A percentile compares a stretch with the other conserved stretches of the same genome.
Conservation (phyloP, 2,329 filamentous ascomycete species). For the Fusarium verticillioides region DNA sequence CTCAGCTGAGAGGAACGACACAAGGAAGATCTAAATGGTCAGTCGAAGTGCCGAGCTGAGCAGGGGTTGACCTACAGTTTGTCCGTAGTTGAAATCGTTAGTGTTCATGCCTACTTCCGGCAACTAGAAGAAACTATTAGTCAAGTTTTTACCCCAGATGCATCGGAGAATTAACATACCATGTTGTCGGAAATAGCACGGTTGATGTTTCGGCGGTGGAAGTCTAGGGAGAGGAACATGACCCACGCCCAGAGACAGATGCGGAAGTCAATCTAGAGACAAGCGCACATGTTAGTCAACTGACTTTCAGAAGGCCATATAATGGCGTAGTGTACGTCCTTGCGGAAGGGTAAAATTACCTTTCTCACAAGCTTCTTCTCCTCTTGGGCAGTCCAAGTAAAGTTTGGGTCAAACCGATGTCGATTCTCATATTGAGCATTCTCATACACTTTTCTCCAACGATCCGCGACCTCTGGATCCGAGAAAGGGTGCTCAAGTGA, state of each 20-base stretch:
- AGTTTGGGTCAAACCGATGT: slow-evolving; percentile 65
- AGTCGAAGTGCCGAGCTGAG: background rate
- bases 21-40: slow-evolving; percentile 53
- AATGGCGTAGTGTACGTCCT: too few species aligned
- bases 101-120: slow-evolving; percentile 55
- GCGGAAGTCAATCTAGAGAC: slow-evolving; percentile 58
- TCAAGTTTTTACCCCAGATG: fast-evolving
- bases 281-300: slow-evolving; percentile 13
- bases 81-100: slow-evolving; percentile 59
- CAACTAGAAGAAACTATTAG: slow-evolving; percentile 37
- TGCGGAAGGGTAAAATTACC: slow-evolving; percentile 40
- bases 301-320: fast-evolving
- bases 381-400: slow-evolving; percentile 59
- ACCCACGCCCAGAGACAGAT: slow-evolving; percentile 56
- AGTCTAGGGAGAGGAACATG: slow-evolving; percentile 60
- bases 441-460: slow-evolving; percentile 65
- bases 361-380: slow-evolving; percentile 59
- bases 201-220: slow-evolving; percentile 61
- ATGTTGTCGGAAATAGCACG: slow-evolving; percentile 55
- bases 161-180: slow-evolving; percentile 30
- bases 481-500: slow-evolving; percentile 57
- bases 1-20: slow-evolving; percentile 59
- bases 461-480: slow-evolving; percentile 62
- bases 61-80: slow-evolving; percentile 45
- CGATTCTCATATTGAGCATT: slow-evolving; percentile 68